Conservation (phyloP, 1,284 basidiomycete species). For the Ceratobasidium sp. region DNA sequence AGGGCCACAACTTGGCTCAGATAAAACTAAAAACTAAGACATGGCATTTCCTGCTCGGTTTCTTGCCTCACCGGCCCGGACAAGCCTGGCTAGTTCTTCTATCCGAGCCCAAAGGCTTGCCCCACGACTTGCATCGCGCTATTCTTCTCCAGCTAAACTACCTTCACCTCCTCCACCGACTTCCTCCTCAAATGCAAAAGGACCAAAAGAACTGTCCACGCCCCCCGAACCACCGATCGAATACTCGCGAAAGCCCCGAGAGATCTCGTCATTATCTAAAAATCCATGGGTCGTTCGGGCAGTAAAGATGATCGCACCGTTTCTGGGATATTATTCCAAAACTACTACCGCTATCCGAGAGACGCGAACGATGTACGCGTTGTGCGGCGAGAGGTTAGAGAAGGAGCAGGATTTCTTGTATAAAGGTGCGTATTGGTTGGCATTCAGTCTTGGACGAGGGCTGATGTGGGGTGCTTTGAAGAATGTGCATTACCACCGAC, state of each 20-base stretch:
- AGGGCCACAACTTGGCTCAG: too few relatives aligned
- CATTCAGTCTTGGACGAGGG: background rate
- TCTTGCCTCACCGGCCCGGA: background rate
- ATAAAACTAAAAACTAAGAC: background rate
- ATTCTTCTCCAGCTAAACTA: conserved; percentile 7
- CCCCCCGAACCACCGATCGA: conserved; percentile 38
- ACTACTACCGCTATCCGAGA: conserved; percentile 50
- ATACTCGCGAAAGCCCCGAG: conserved; percentile 30
- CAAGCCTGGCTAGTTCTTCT: background rate
- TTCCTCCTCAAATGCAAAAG: conserved; percentile 6
- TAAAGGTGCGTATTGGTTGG: conserved; percentile 63
- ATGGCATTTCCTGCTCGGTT: background rate
- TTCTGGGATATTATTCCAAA: conserved; percentile 49
- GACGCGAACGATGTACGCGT: conserved; percentile 47
- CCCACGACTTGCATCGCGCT: conserved; percentile 15
- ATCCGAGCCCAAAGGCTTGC: background rate
- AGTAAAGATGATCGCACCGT: conserved; percentile 45
- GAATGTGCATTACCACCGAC: conserved; percentile 92
- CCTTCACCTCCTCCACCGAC: background rate
- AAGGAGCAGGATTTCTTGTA: conserved; percentile 76
- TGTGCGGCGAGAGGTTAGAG: conserved; percentile 62
- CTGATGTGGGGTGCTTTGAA: conserved; percentile 55
- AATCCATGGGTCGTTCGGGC: conserved; percentile 44
- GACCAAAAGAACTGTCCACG: conserved; percentile 4
- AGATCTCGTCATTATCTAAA: conserved; percentile 29